phyloP scores from a whole-genome alignment of 768 basidiomycete genomes.

The Sarcodon sp. region DNA sequence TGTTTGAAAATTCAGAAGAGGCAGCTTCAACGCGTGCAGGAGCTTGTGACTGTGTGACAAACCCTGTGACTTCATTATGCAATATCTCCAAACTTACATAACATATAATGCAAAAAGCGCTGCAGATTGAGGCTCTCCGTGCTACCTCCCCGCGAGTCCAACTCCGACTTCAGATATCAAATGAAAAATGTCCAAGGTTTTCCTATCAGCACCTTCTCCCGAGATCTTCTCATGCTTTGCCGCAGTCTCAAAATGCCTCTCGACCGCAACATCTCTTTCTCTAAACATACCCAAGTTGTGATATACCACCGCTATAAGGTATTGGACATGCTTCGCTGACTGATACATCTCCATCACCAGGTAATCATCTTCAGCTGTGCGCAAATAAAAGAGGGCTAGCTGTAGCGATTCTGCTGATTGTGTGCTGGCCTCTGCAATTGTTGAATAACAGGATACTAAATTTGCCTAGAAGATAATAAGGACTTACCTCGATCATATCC shows the following conservation, averaged over 20 bases:
- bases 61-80: too few species aligned
- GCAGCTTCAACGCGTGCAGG: background rate
- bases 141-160: conserved; percentile 27
- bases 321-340: conserved; percentile 57
- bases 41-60: background rate
- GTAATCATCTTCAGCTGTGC: conserved; percentile 58
- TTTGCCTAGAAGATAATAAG: background rate
- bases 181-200: conserved; percentile 42
- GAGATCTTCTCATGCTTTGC: conserved; percentile 28
- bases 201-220: conserved; percentile 31
- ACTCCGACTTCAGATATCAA: conserved; percentile 47
- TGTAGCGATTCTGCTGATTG: conserved; percentile 23
- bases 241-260: conserved; percentile 33
- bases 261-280: conserved; percentile 43
- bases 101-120: too few species aligned
- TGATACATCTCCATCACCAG: conserved; percentile 39
- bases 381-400: conserved; percentile 49
- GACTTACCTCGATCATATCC: conserved; percentile 31
- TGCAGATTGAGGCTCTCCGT: background rate
- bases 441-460: conserved; percentile 12
- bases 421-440: background rate
- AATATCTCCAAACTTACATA: too few species aligned
- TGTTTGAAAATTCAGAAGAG: background rate
- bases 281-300: conserved; percentile 48
- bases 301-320: conserved; percentile 55